phyloP scores from a whole-genome alignment of 2,329 filamentous ascomycete genomes.

The Trichophyton schoenleinii region DNA sequence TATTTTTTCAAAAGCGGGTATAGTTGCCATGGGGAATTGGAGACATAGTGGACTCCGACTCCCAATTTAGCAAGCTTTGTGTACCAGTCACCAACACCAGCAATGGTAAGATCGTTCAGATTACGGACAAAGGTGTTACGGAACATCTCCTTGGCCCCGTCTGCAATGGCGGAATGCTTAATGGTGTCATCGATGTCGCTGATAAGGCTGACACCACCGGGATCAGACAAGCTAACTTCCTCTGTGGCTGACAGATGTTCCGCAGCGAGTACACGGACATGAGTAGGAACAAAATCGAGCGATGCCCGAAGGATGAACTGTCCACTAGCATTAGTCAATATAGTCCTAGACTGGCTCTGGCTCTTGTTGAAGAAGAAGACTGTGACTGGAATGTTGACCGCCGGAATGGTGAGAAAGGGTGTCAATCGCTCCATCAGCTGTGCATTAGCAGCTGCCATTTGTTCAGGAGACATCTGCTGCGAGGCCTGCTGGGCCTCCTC shows the following conservation, averaged over 20 bases:
- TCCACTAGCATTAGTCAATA: conserved; percentile 74
- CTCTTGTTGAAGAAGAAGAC: conserved; percentile 89
- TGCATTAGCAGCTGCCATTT: conserved; percentile 67
- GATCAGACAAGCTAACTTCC: conserved; percentile 62
- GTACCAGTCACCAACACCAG: conserved; percentile 88
- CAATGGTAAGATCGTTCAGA: conserved; percentile 64
- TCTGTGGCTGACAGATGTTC: conserved; percentile 74
- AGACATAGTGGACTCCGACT: conserved; percentile 89
- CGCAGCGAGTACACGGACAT: conserved; percentile 74
- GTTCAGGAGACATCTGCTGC: conserved; percentile 46
- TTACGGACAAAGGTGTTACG: conserved; percentile 90
- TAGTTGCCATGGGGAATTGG: conserved; percentile 98
- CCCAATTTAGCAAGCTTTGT: conserved; percentile 61
- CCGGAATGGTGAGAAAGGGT: conserved; percentile 78
- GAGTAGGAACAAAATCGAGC: conserved; percentile 79
- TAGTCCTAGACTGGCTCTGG: conserved; percentile 68
- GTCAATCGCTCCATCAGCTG: conserved; percentile 78
- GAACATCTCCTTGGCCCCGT: conserved; percentile 85
- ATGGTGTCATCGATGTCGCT: conserved; percentile 97
- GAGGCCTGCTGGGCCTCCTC: conserved; percentile 34
- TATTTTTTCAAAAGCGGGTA: conserved; percentile 80
- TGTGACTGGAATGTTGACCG: conserved; percentile 66
- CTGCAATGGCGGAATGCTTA: conserved; percentile 82
- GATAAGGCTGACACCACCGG: conserved; percentile 75
- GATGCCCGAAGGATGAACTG: conserved; percentile 74